These are phyloP conservation scores for Colletotrichum tabaci DNA, from an alignment of 2,329 filamentous ascomycete species.

Conservation along the genomic window DNA sequence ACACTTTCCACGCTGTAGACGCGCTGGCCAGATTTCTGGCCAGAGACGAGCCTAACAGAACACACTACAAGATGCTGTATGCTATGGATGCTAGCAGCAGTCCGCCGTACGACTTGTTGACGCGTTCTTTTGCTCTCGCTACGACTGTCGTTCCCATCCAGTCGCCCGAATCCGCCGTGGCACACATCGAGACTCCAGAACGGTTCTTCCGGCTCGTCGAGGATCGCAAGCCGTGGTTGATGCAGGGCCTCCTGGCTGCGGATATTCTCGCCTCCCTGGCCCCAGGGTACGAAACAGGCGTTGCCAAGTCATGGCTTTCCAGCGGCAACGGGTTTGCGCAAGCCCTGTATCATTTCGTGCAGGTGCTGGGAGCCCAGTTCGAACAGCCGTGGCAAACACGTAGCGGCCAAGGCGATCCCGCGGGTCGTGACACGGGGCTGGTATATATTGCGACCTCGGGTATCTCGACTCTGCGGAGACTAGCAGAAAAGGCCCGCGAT, in stretches of 20 bases:
- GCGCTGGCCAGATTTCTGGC: constrained; percentile 92
- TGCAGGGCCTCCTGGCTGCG: constrained; percentile 91
- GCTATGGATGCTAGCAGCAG: constrained; percentile 76
- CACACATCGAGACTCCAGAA: constrained; percentile 48
- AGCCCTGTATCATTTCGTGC: constrained; percentile 82
- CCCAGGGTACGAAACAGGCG: constrained; percentile 77
- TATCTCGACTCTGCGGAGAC: constrained; percentile 75
- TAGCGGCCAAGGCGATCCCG: constrained; percentile 49
- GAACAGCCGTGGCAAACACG: constrained; percentile 59
- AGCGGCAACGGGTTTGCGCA: constrained; percentile 88
- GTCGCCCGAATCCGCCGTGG: constrained; percentile 34
- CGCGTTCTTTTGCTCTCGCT: constrained; percentile 87
- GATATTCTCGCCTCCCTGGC: constrained; percentile 87
- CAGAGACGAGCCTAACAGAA: constrained; percentile 92
- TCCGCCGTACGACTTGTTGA: constrained; percentile 84
- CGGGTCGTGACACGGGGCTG: constrained; percentile 61
- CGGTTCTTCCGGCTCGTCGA: constrained; percentile 75
- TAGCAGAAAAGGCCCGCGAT: constrained; percentile 78
- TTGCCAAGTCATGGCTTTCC: constrained; percentile 86
- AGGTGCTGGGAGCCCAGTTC: constrained; percentile 77
- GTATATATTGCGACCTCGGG: constrained; percentile 78
- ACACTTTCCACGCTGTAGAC: constrained; percentile 91
- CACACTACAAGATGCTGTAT: constrained; percentile 87
- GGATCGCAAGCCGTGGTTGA: constrained; percentile 87
- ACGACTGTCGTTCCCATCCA: constrained; percentile 87